These are phyloP conservation scores for Citrus maxima DNA, from an alignment of 345 rosid genomes.

Conservation along the genomic window DNA sequence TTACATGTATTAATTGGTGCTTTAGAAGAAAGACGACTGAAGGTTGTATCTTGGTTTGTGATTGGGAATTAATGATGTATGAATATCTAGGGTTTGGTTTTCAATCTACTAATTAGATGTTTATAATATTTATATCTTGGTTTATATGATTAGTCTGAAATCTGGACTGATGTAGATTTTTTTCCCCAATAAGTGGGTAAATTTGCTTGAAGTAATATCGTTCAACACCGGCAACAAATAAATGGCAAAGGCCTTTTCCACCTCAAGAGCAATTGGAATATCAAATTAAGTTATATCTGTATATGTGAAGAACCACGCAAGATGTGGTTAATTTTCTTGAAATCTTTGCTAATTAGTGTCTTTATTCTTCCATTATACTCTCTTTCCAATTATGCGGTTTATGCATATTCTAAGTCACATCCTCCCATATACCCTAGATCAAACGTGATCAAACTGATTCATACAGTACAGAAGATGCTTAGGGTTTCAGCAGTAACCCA, in stretches of 20 bases:
- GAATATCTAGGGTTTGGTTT: constrained; percentile 18
- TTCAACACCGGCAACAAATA: background rate
- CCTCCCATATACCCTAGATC: background rate
- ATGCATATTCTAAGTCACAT: background rate
- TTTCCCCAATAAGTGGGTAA: background rate
- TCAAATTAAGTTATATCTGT: background rate
- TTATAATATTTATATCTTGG: background rate
- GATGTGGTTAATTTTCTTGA: background rate
- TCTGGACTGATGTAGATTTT: too few species aligned
- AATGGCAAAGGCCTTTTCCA: background rate
- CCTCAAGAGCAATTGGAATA: background rate
- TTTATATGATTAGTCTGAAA: background rate
- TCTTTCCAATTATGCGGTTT: background rate
- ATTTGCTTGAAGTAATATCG: background rate
- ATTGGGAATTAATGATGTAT: background rate
- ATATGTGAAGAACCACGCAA: background rate
- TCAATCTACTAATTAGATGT: background rate
- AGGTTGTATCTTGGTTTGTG: background rate
- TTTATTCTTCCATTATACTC: background rate
- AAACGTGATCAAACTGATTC: background rate
- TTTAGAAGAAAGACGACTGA: background rate
- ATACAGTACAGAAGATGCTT: background rate
- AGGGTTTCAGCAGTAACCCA: background rate
- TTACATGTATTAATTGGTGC: too few species aligned
- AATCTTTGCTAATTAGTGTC: background rate